Conservation (phyloP, 805 yeast genomes). For the Kurtzmaniella fragi region DNA sequence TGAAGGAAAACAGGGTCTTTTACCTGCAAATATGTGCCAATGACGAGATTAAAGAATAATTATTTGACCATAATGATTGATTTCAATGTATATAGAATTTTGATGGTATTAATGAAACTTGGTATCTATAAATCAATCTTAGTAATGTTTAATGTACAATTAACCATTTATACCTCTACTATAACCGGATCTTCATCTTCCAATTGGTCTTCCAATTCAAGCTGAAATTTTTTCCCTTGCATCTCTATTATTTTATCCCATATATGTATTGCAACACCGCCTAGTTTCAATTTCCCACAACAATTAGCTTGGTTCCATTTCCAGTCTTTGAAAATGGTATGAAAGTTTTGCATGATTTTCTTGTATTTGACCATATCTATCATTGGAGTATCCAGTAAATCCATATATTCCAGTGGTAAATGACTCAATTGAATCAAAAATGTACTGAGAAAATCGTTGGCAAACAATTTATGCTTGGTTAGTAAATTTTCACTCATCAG, state of each 20-base stretch:
- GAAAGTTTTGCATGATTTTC: constrained; percentile 13
- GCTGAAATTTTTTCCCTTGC: constrained; percentile 6
- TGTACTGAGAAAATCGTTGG: constrained; percentile 21
- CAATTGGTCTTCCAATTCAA: constrained; percentile 7
- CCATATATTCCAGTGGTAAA: constrained; percentile 39
- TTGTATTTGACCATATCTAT: constrained; percentile 14
- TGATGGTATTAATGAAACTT: no score
- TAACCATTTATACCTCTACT: constrained; percentile 13
- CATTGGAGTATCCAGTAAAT: constrained; percentile 10
- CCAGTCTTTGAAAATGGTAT: constrained; percentile 1
- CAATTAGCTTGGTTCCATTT: constrained; percentile 8
- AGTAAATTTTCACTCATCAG: constrained; percentile 25
- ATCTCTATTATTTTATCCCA: constrained; percentile 13
- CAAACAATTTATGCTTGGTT: constrained; percentile 16
- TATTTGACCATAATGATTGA: constrained; percentile 15
- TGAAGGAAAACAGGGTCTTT: neutral
- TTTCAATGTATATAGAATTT: no score
- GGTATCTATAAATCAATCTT: no score
- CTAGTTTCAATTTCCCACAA: constrained; percentile 16
- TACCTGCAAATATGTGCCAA: neutral
- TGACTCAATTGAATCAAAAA: constrained; percentile 33
- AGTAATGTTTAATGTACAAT: no score
- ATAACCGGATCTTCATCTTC: constrained; percentile 19
- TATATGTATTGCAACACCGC: constrained; percentile 9
- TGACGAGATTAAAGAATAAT: constrained; percentile 8